These are phyloP conservation scores for Diaporthe sp. DNA, from an alignment of 2,329 filamentous ascomycete species.

Conservation along the genomic window DNA sequence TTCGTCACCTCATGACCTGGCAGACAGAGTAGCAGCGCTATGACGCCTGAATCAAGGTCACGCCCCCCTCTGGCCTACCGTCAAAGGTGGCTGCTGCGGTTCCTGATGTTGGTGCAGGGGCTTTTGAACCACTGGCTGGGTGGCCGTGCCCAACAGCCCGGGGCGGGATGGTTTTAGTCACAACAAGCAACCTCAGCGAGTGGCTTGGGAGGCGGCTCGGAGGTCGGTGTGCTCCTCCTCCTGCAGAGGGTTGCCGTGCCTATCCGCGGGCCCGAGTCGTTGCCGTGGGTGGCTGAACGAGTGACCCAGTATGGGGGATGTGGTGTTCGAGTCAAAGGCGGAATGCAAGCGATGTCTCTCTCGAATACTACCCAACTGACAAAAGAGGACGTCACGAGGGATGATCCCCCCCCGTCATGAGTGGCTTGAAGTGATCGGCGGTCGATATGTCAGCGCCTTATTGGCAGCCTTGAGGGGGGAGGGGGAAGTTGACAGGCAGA, in stretches of 20 bases:
- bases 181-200: neutral
- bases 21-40: conserved; percentile 1
- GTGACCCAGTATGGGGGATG: conserved; percentile 10
- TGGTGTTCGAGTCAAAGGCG: conserved; percentile 18
- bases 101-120: conserved; percentile 10
- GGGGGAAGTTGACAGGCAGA: neutral
- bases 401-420: conserved; percentile 29
- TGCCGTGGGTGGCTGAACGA: conserved; percentile 18
- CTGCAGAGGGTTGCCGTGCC: neutral
- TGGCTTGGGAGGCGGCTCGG: neutral
- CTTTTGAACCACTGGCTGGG: neutral
- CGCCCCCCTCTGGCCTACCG: neutral
- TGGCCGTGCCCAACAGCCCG: neutral
- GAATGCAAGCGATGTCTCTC: conserved; percentile 20
- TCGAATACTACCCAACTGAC: conserved; percentile 17
- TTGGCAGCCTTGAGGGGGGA: conserved; percentile 19
- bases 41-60: conserved; percentile 20
- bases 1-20: conserved; percentile 24
- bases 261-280: neutral
- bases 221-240: conserved; percentile 12
- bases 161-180: neutral
- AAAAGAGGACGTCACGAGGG: conserved; percentile 27
- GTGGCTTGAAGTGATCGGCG: conserved; percentile 17
- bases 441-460: conserved; percentile 25
- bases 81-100: conserved; percentile 7